Percentiles rank a stretch among this genome's conserved stretches.
These are phyloP conservation scores for Artemisia annua DNA, from an alignment of 129 eudicot species.

Conservation along the genomic window DNA sequence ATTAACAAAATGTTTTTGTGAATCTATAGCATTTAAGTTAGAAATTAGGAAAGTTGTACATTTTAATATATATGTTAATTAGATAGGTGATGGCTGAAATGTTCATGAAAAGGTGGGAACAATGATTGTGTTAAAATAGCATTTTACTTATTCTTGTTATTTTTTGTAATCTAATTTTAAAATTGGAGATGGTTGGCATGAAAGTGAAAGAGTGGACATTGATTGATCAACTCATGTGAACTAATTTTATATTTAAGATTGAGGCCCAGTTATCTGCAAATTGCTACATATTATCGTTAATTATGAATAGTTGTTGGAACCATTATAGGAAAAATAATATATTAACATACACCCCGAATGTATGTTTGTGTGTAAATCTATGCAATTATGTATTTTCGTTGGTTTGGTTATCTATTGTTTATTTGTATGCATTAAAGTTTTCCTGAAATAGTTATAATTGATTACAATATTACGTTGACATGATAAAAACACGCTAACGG, in stretches of 20 bases:
- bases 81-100: constrained; percentile 2
- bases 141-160: constrained; percentile 28
- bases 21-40: too few species aligned
- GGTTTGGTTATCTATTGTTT: too few species aligned
- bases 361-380: too few species aligned
- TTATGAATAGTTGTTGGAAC: constrained; percentile 15
- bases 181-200: constrained; percentile 26
- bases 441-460: too few species aligned
- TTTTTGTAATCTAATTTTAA: neutral
- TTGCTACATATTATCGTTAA: constrained; percentile 18
- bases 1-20: too few species aligned
- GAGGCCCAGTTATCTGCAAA: constrained; percentile 25
- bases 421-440: too few species aligned
- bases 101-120: constrained; percentile 31
- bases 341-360: neutral
- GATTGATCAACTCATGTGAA: constrained; percentile 30
- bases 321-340: constrained; percentile 2
- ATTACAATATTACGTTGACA: too few species aligned
- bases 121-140: constrained; percentile 21
- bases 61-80: too few species aligned
- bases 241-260: neutral
- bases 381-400: too few species aligned
- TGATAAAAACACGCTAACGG: too few species aligned
- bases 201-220: constrained; percentile 17
- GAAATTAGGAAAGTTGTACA: too few species aligned